Base-by-base conservation (phyloP, 306 rosid genomes). In the Casuarina glauca region DNA sequence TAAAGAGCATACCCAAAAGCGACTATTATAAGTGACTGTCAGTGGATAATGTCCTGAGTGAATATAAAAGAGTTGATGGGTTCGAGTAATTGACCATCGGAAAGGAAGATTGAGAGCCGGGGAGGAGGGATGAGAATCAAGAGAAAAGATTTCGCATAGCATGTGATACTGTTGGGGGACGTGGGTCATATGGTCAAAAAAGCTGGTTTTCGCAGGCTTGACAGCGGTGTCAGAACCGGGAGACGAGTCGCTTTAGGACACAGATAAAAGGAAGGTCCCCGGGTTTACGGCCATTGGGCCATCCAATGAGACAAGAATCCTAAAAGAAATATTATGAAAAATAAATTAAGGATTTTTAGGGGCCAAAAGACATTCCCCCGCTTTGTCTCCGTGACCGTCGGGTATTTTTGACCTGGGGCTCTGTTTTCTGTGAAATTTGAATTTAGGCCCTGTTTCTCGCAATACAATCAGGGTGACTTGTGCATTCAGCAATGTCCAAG, bases 341-440 rank as follows among this genome's bases (percentile, higher is more conserved):
- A 45, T 26, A 26, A 26, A 26, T 26, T 26, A 43, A 49, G 41
- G 42, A 0, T 45, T 19, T 20, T 19, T 17, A 58, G 13, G 55
- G 39, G 70, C 81, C 87, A 15, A 20, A 72, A 70, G 78, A 83
- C 81, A 80, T 82, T 76, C 85, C 78, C 38, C 61, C 63, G 69
- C 38, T 9, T 4, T 6, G 78, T 38, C 70, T 38, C 7, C 5
- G 2, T 11, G 26, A 26, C 39, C 38, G 9, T 5, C 0, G 26
- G 63, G 17, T 3, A 57, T 57, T 57, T 57, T 20, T 4, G 26
- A 8, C 26, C 64, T 5, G 26, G 64, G 16, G 35, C 39, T 26
- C 32, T 8, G 9, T 26, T 58, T 58, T 26, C 64, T 26, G 4
- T 26, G 9, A 6, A 10, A 26, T 58, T 58, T 35, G 38, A 3